Evolutionary conservation across 768 basidiomycete genomes (phyloP), one percentile per base, ranked within the genome.

Genomic region (Lentinula sp.): DNA sequence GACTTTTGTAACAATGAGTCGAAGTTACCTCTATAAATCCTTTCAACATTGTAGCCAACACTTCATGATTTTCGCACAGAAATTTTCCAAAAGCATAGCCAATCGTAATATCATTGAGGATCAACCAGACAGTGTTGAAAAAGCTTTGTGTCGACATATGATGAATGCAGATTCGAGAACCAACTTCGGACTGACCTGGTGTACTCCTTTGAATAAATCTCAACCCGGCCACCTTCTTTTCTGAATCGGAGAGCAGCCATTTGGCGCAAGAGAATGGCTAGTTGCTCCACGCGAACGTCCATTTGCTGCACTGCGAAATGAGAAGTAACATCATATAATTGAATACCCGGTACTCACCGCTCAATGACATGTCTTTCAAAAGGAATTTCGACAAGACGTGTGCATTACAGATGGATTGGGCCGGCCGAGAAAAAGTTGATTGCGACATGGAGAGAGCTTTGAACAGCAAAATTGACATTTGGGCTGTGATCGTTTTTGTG

Each of bases 91-190:
- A 75, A 0, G 88, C 87, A 45, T 83, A 72, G 0, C 96, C 96
- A 33, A 97, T 79, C 32, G 93, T 93, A 32, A 95, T 71, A 68
- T 98, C 96, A 72, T 98, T 98, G 66, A 93, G 70, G 33, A 95
- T 82, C 1, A 96, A 77, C 96, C 96, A 98, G 2, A 96, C 79
- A 35, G 84, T 86, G 68, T 95, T 97, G 77, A 92, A 95, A 70
- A 96, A 95, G 33, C 57, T 59, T 45, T 59, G 16, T 5, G 18
- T 16, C 20, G 28, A 23, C 20, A 13, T 20, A 43, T 20, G 39
- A 9, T 46, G 41, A 41, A n/a, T 6, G 15, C 36, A 36, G 8
- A 23, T 23, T 8, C 28, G 37, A 7, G 39, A 41, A 20, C n/a
- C 5, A 42, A 59, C 41, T 52, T 32, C 18, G 43, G 42, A 67